Evolutionary conservation across 805 yeast species (phyloP).

Genomic region (Saccharomycopsis fibuligera): DNA sequence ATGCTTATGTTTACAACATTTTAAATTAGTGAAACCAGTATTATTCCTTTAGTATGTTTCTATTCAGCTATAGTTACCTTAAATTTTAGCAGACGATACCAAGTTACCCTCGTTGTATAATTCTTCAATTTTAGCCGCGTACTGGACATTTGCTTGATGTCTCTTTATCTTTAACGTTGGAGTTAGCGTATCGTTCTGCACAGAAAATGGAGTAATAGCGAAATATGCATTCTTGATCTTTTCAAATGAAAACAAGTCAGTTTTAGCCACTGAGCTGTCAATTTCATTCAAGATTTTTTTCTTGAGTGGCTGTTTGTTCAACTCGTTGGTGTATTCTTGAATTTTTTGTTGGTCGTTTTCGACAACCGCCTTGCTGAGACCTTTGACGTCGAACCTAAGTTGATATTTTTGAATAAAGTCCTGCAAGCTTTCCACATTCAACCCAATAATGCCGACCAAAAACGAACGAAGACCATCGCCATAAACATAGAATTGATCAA

Average conservation of each 20-base stretch:
- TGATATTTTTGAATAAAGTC: neutral
- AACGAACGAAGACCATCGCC: slow-evolving; percentile 55
- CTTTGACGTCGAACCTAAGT: neutral
- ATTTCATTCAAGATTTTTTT: slow-evolving; percentile 34
- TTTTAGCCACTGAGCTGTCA: slow-evolving; percentile 18
- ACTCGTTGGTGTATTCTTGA: slow-evolving; percentile 23
- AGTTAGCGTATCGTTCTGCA: slow-evolving; percentile 48
- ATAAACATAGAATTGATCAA: slow-evolving; percentile 52
- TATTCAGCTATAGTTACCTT: neutral
- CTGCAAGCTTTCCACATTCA: slow-evolving; percentile 35
- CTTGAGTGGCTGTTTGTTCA: slow-evolving; percentile 30
- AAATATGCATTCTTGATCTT: slow-evolving; percentile 41
- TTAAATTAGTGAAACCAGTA: too few relatives aligned
- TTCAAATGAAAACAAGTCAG: slow-evolving; percentile 44
- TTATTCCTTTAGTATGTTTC: too few relatives aligned
- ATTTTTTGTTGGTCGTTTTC: slow-evolving; percentile 21
- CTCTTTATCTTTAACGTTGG: slow-evolving; percentile 50
- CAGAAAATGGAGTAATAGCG: slow-evolving; percentile 46
- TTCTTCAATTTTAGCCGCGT: slow-evolving; percentile 33
- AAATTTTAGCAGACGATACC: neutral
- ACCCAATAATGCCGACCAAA: slow-evolving; percentile 57
- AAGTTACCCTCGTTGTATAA: slow-evolving; percentile 39
- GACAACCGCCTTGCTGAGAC: neutral
- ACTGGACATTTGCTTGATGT: slow-evolving; percentile 47
- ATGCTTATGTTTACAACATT: too few relatives aligned